Evolutionary conservation across 2,329 filamentous ascomycete genomes (phyloP), one percentile per base, ranked within the genome.

Genomic region (Chaetomium strumarium): DNA sequence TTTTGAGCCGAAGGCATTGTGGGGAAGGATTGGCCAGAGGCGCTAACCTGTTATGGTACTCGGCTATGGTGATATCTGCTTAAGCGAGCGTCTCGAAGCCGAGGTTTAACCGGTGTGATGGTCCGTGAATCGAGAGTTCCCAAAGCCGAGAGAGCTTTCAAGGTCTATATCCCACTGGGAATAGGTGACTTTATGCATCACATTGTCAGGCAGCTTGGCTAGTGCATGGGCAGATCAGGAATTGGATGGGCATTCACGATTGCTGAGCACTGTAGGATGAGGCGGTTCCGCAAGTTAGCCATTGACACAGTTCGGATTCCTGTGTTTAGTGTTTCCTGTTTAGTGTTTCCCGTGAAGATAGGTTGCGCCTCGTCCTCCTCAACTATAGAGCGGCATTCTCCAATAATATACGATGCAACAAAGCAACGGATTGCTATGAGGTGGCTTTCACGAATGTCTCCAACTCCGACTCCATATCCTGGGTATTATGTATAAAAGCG

Each of bases 1-100:
- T 58, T 57, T 55, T 53, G 46, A 40, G 16, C 34, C n/a, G 34
- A 37, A n/a, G 31, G 43, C 13, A 16, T 31, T 55, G 56, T 58
- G 56, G 56, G 52, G 56, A 42, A 49, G 33, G 33, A 41, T 48
- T 54, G 48, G 31, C 19, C 29, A 6, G 34, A 45, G 39, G 52
- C 54, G 46, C 49, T 55, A 55, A 16, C 39, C 41, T 3, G 6
- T 41, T 51, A 14, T 36, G 41, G 45, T 12, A 33, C 31, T 5
- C 8, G 49, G 52, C 53, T 51, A 50, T 58, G 55, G 6, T 20
- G 52, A 58, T 58, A 57, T 42, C 24, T 5, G 17, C 4, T 5
- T 43, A 16, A 7, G 9, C 14, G 5, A 7, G n/a, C n/a, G 13
- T 31, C 34, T 5, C 3, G 5, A 5, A 37, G 10, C 34, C 34